Conservation (phyloP, 345 rosid genomes). For the Heritiera fomes region DNA sequence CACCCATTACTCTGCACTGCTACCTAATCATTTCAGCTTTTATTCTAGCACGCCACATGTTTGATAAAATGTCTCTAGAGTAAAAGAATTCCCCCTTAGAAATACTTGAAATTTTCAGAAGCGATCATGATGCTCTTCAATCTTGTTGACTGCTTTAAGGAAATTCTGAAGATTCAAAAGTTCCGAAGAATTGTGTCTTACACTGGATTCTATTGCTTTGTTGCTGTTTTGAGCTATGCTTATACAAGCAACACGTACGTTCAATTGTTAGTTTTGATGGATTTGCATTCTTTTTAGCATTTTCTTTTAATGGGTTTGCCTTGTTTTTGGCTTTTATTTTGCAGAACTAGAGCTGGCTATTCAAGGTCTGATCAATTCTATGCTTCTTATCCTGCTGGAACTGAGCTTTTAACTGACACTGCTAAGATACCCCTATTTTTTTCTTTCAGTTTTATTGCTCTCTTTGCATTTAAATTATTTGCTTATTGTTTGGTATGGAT, state of each 20-base stretch:
- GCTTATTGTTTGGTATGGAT: constrained; percentile 5
- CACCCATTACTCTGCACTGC: too few species aligned
- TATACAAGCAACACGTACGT: constrained; percentile 84
- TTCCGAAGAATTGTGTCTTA: constrained; percentile 61
- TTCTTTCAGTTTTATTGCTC: neutral
- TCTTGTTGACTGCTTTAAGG: constrained; percentile 43
- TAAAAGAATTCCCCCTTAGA: neutral
- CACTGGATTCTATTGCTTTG: constrained; percentile 65
- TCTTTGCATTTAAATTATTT: neutral
- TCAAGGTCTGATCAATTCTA: constrained; percentile 86
- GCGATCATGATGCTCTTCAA: constrained; percentile 39
- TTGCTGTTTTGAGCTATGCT: constrained; percentile 51
- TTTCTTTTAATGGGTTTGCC: neutral
- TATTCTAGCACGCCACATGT: neutral
- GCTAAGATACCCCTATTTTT: constrained; percentile 45
- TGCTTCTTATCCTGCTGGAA: constrained; percentile 87
- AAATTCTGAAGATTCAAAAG: constrained; percentile 79
- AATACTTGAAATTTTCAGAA: neutral
- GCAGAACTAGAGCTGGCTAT: constrained; percentile 81
- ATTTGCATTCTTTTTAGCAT: neutral
- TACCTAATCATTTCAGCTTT: too few species aligned
- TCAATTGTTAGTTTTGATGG: neutral
- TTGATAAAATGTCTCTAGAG: constrained; percentile 15
- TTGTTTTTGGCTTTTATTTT: constrained; percentile 18
- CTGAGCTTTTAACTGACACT: constrained; percentile 79